Evolutionary conservation across 2,329 filamentous ascomycete genomes (phyloP).

Genomic region (Stromatinia cepivora): DNA sequence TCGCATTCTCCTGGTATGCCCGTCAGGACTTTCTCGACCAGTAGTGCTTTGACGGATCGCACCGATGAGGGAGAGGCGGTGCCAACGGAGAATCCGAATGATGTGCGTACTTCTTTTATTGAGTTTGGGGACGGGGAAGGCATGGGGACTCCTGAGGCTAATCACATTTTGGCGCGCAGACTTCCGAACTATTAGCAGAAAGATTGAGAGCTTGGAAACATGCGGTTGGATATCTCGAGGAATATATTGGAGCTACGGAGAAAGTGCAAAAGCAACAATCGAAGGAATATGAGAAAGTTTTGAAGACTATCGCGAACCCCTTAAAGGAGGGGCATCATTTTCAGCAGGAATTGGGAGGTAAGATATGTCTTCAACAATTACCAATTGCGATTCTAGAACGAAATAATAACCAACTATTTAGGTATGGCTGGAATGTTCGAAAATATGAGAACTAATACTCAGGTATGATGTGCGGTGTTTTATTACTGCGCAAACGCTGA

Average conservation of each 20-base stretch:
- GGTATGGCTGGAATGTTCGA: conserved; percentile 86
- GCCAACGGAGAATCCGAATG: conserved; percentile 36
- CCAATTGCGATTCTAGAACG: too few relatives aligned
- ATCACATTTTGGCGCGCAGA: conserved; percentile 49
- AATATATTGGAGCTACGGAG: conserved; percentile 82
- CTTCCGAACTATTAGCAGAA: conserved; percentile 79
- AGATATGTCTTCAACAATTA: too few relatives aligned
- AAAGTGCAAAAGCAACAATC: conserved; percentile 81
- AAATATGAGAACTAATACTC: conserved; percentile 89
- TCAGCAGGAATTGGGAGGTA: conserved; percentile 76
- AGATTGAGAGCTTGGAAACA: conserved; percentile 95
- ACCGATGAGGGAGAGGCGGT: conserved; percentile 38
- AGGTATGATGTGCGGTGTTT: conserved; percentile 47
- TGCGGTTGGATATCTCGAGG: conserved; percentile 85
- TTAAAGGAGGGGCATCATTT: conserved; percentile 91
- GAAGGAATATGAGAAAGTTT: conserved; percentile 92
- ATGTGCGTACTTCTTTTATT: conserved; percentile 33
- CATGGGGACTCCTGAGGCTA: background rate
- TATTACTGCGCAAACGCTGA: conserved; percentile 17
- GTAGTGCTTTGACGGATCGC: conserved; percentile 33
- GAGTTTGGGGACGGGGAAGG: too few relatives aligned
- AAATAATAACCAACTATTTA: too few relatives aligned
- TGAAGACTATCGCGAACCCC: conserved; percentile 89
- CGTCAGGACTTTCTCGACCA: conserved; percentile 33
- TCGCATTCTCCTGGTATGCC: conserved; percentile 36